Base-by-base conservation (phyloP, 345 rosid genomes). In the Physaria fendleri region DNA sequence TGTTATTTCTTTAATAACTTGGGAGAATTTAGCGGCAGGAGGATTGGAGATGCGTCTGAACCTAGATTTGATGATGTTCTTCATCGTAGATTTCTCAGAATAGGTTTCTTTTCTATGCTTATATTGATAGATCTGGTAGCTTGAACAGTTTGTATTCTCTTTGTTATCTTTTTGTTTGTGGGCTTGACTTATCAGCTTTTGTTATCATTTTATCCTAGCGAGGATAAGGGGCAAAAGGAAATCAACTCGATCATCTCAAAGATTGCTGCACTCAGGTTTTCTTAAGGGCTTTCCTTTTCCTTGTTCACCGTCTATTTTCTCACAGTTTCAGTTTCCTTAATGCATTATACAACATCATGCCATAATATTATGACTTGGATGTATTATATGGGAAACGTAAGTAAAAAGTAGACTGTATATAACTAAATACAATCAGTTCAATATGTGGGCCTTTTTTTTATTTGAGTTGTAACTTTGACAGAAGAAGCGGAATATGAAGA, bases 1-100 rank as follows among this genome's bases (percentile, higher is more conserved):
- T 87, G 99, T 75, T 82, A 82, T 74, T 84, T 94, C 83, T 90
- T 83, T 60, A 77, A 85, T 59, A 72, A 81, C 65, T 69, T 87
- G 83, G 97, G 99, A 76, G 79, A 72, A 54, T 34, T 57, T 38
- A 76, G 78, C 65, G 72, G 77, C 8, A 49, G 76, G 40, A 50
- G 25, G 45, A 58, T 45, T 13, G 79, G 32, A 7, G 83, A 76
- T 29, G 76, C 68, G 45, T 82, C 82, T 47, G 77, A 76, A 62
- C 41, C 49, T 23, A 76, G 85, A 69, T 85, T 87, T 76, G 66
- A 59, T 12, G 81, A 82, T 40, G 81, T 78, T 47, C 81, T 90
- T 52, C 90, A 81, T 52, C 82, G 95, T 25, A 77, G 95, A 71
- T 94, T 94, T 73, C 83, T 94, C 41, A 75, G 89, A 74, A 76